Percentiles rank a stretch among this genome's conserved stretches.
phyloP scores from a whole-genome alignment of 2,329 filamentous ascomycete species.

The Myriosclerotinia curreyana region DNA sequence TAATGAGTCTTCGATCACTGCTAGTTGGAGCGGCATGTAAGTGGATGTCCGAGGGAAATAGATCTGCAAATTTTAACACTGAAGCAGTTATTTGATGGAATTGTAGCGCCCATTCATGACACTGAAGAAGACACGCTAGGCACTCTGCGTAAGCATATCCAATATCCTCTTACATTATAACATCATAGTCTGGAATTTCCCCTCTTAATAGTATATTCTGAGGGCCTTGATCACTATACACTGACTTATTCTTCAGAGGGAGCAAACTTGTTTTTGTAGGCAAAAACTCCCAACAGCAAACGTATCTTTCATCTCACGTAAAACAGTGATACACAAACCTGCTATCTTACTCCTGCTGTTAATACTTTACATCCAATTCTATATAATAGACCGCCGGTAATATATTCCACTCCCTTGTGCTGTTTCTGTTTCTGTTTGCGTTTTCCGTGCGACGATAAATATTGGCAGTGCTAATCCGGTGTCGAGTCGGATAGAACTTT shows the following conservation, averaged over 20 bases:
- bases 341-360: background rate
- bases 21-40: conserved; percentile 5
- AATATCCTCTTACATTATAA: background rate
- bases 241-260: background rate
- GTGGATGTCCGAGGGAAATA: background rate
- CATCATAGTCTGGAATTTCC: background rate
- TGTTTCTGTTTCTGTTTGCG: background rate
- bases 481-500: background rate
- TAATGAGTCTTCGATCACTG: background rate
- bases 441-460: background rate
- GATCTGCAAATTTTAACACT: background rate
- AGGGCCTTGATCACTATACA: background rate
- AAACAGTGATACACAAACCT: background rate
- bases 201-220: background rate
- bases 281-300: background rate
- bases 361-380: background rate
- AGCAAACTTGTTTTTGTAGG: background rate
- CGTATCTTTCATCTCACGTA: background rate
- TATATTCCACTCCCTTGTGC: background rate
- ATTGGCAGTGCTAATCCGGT: background rate
- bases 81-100: conserved; percentile 1
- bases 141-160: background rate
- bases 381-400: background rate
- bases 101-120: background rate
- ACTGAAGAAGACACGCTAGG: background rate